Base-by-base conservation (phyloP, 192 early-diverging fungal genomes). In the Coemansia sp. region DNA sequence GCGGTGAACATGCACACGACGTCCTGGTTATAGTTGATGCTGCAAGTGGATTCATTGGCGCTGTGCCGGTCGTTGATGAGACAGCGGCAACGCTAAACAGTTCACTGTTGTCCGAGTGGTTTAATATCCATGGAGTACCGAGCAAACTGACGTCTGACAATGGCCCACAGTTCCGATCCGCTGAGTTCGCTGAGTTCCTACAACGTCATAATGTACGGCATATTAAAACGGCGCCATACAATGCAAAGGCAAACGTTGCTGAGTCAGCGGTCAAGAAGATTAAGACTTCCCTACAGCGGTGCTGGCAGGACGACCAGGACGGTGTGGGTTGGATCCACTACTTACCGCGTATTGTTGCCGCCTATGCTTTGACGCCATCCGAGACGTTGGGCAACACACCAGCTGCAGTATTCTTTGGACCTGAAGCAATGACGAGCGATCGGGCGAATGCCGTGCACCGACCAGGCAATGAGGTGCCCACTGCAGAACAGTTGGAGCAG, bases 221-320 rank as follows among this genome's bases (percentile, higher is more conserved):
- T 15, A 21, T 49, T 3, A 47, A 24, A 6, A 60, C 44, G 14
- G 8, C 58, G 3, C 21, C 0, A 0, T 34, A 49, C n/a, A 17
- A 60, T 34, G 40, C 25, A 21, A 20, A 60, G 26, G 42, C 58
- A 14, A 42, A 60, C 1, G 14, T 60, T 7, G 60, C 60, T 6
- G 60, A 61, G 60, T 49, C 48, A n/a, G 48, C 23, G 0, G 36
- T 61, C 0, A 61, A 61, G 31, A 14, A 31, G 26, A 34, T 61
- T 1, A 51, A 50, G 48, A 51, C 3, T 5, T 14, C 7, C 1
- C 25, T 61, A 28, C 60, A 46, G 5, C 15, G 28, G 25, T 17
- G 37, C n/a, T 46, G 47, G 14, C 48, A 47, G 8, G 60, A 51
- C 17, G 2, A 14, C 0, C 47, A 7, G 0, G 47, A 61, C 8